Conservation (phyloP, 2,329 filamentous ascomycete species). For the Didymella lethalis region DNA sequence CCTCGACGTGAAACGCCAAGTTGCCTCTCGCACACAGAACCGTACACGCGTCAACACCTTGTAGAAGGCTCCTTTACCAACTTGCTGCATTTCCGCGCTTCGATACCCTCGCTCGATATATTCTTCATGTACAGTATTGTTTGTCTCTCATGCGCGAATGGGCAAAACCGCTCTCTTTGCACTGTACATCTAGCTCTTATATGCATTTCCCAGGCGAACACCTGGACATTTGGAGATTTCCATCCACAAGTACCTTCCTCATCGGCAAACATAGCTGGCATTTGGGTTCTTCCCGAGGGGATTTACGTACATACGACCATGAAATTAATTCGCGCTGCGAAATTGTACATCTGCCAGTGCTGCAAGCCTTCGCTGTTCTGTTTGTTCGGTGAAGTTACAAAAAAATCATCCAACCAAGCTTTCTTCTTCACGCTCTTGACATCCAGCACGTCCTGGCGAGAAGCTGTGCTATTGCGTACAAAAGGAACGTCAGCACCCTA, state of each 20-base stretch:
- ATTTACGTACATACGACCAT: neutral
- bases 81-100: constrained; percentile 19
- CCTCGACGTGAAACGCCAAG: constrained; percentile 45
- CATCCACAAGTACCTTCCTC: neutral
- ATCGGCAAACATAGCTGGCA: neutral
- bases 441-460: neutral
- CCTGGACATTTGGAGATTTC: constrained; percentile 3
- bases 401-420: neutral
- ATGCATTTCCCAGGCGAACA: neutral
- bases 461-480: neutral
- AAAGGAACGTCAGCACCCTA: neutral
- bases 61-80: constrained; percentile 21
- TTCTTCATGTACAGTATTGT: neutral
- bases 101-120: constrained; percentile 18
- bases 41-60: constrained; percentile 42
- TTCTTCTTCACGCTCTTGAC: neutral
- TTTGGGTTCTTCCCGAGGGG: neutral
- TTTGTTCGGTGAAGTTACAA: neutral
- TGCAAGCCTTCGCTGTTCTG: neutral
- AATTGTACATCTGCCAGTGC: too few relatives aligned
- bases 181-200: constrained; percentile 1
- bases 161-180: constrained; percentile 14
- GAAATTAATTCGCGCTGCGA: neutral
- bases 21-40: constrained; percentile 42
- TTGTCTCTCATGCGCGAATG: constrained; percentile 2